Evolutionary conservation across 352 stramenopile genomes (phyloP).

Genomic region (Phytophthora rubi): DNA sequence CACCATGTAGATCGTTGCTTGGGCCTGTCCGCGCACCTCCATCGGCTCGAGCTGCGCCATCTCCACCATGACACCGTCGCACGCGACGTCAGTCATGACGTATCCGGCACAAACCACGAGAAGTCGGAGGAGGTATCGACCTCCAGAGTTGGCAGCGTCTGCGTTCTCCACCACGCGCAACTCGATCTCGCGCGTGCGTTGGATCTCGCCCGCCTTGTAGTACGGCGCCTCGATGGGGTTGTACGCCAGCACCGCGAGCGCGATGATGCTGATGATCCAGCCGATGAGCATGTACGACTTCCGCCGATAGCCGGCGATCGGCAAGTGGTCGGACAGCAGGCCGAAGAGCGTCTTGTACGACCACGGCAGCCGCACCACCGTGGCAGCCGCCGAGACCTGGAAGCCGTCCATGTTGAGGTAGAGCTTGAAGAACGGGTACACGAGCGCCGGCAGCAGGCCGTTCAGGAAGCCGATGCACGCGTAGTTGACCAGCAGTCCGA

Average conservation of each 20-base stretch:
- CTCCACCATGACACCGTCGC: constrained; percentile 75
- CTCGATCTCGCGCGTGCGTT: constrained; percentile 51
- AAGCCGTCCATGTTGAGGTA: constrained; percentile 84
- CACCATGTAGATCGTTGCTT: constrained; percentile 75
- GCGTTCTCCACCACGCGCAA: constrained; percentile 54
- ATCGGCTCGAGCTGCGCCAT: constrained; percentile 75
- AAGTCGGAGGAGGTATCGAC: constrained; percentile 64
- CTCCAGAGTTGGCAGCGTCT: constrained; percentile 49
- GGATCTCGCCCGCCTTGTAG: constrained; percentile 61
- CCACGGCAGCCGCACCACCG: constrained; percentile 72
- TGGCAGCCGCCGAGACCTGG: constrained; percentile 55
- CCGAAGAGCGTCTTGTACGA: constrained; percentile 86
- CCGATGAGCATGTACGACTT: constrained; percentile 81
- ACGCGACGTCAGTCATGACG: constrained; percentile 73
- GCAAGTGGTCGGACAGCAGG: constrained; percentile 67
- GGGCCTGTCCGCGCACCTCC: constrained; percentile 58
- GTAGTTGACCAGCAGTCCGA: constrained; percentile 76
- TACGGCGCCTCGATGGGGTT: constrained; percentile 58
- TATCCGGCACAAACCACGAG: constrained; percentile 67
- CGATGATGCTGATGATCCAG: constrained; percentile 57
- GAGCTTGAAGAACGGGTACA: constrained; percentile 81
- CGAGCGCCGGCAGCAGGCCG: constrained; percentile 62
- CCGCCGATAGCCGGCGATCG: constrained; percentile 66
- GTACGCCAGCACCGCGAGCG: constrained; percentile 48
- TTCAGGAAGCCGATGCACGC: constrained; percentile 77